Percentiles rank a stretch among this genome's conserved stretches.
Conservation (phyloP, 495 filamentous ascomycete species). For the Talaromyces thailandensis region DNA sequence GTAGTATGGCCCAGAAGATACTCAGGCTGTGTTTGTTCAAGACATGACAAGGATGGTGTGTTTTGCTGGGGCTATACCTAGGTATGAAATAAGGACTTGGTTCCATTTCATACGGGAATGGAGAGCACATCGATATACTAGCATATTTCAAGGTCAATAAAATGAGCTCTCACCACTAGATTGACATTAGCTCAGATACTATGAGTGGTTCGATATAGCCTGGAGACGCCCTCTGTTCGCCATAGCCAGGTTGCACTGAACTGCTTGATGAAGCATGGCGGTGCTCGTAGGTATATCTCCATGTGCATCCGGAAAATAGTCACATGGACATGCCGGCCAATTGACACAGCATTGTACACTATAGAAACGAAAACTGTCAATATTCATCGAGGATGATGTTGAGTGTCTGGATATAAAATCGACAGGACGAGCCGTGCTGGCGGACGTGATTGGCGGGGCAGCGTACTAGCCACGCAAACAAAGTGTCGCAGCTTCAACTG, state of each 20-base stretch:
- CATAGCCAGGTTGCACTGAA: no score
- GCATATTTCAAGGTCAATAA: background rate
- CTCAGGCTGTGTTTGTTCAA: no score
- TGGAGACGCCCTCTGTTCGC: background rate
- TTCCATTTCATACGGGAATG: background rate
- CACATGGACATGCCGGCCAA: background rate
- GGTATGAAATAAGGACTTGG: background rate
- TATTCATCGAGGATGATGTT: background rate
- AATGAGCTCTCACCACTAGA: background rate
- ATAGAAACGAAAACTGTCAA: background rate
- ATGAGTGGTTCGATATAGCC: no score
- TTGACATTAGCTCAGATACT: background rate
- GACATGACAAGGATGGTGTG: no score
- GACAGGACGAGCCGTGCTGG: background rate
- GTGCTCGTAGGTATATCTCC: background rate
- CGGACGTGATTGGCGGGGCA: background rate
- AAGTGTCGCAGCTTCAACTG: conserved; percentile 1
- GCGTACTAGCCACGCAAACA: background rate
- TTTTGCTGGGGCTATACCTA: background rate
- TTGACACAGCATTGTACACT: background rate
- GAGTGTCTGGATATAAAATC: no score
- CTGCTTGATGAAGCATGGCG: background rate
- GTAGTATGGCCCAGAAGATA: no score
- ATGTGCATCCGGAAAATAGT: background rate
- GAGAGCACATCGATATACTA: background rate